These are phyloP conservation scores for Skeletonema grethae DNA, from an alignment of 108 stramenopile species.

Conservation along the genomic window DNA sequence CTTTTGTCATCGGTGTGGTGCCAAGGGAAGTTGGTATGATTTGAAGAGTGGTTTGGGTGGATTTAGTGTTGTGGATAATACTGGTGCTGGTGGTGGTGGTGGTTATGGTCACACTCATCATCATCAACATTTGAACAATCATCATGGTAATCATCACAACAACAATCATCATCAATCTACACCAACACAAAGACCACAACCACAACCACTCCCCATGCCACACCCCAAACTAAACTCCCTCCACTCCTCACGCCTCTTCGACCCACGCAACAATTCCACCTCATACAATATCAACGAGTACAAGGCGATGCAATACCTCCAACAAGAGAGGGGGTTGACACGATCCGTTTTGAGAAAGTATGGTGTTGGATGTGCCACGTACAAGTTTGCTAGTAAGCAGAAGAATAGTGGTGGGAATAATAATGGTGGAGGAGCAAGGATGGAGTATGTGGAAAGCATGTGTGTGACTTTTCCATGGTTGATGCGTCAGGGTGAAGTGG, in stretches of 20 bases:
- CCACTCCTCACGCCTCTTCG: conserved; percentile 59
- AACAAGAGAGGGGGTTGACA: conserved; percentile 65
- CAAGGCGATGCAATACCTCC: conserved; percentile 61
- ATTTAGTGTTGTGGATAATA: conserved; percentile 25
- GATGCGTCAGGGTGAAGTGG: conserved; percentile 65
- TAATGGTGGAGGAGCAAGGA: neutral
- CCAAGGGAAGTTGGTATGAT: conserved; percentile 91
- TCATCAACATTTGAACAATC: neutral
- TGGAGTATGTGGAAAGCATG: conserved; percentile 54
- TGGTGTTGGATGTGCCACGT: conserved; percentile 84
- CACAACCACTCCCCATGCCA: conserved; percentile 69
- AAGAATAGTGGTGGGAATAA: conserved; percentile 8
- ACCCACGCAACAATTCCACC: neutral
- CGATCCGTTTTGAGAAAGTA: conserved; percentile 76
- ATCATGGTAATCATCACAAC: conserved; percentile 1
- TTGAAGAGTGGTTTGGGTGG: conserved; percentile 78
- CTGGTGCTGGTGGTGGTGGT: neutral
- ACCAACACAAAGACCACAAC: neutral
- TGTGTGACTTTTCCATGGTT: conserved; percentile 96
- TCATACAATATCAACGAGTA: conserved; percentile 19
- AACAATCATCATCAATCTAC: conserved; percentile 11
- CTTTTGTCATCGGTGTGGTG: conserved; percentile 93
- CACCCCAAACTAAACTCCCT: conserved; percentile 46
- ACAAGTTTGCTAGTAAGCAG: conserved; percentile 62
- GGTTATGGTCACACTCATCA: neutral